Conservation (phyloP, 2,329 filamentous ascomycete species). For the Phialophora macrospora region DNA sequence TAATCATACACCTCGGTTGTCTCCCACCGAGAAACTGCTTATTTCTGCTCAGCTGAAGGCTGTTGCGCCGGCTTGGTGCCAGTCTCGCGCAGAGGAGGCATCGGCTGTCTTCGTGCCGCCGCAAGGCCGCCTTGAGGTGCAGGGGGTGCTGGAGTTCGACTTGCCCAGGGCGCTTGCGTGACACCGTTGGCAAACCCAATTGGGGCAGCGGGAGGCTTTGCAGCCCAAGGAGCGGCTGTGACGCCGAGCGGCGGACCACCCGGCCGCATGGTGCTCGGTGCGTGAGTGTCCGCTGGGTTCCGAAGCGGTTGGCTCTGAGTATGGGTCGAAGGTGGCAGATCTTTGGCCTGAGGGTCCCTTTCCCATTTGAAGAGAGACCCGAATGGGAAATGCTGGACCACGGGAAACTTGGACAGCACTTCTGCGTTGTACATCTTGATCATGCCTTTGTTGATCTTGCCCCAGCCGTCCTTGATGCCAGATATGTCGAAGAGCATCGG, state of each 20-base stretch:
- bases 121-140: conserved; percentile 22
- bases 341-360: conserved; percentile 63
- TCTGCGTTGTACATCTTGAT: conserved; percentile 99
- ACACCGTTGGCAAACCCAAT: conserved; percentile 39
- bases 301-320: conserved; percentile 60
- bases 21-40: background rate
- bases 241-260: conserved; percentile 17
- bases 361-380: conserved; percentile 82
- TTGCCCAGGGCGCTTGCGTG: conserved; percentile 40
- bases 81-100: conserved; percentile 26
- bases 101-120: conserved; percentile 16
- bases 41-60: conserved; percentile 6
- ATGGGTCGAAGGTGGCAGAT: conserved; percentile 60
- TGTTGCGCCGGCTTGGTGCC: conserved; percentile 1
- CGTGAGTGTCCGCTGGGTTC: conserved; percentile 32
- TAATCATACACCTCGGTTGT: background rate
- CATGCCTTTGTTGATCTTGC: conserved; percentile 99
- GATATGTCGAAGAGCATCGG: conserved; percentile 94
- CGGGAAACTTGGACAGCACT: conserved; percentile 93
- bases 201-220: conserved; percentile 26
- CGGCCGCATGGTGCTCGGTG: conserved; percentile 24
- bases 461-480: conserved; percentile 91
- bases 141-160: conserved; percentile 28
- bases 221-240: conserved; percentile 40
- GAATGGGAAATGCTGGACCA: conserved; percentile 94